phyloP scores from a whole-genome alignment of 805 yeast species.

The Ogataea thermomethanolica region DNA sequence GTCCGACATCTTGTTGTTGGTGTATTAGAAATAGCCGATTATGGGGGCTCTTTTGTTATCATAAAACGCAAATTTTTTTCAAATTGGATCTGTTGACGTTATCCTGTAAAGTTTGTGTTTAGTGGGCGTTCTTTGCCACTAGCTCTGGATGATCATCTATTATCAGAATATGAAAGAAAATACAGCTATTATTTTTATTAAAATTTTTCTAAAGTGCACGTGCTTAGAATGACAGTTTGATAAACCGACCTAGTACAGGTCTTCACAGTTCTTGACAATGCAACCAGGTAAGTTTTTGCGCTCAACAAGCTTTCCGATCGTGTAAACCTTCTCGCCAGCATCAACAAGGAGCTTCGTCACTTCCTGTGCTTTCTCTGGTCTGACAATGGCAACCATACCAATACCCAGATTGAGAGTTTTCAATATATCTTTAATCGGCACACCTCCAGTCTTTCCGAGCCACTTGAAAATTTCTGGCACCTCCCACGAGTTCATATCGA shows the following conservation, averaged over 20 bases:
- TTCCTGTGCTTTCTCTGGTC: conserved; percentile 57
- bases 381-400: conserved; percentile 92
- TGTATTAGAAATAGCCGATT: neutral
- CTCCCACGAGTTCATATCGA: conserved; percentile 78
- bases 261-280: conserved; percentile 48
- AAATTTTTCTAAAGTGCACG: conserved; percentile 11
- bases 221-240: conserved; percentile 6
- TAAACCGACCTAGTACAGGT: conserved; percentile 33
- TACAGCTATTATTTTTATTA: neutral
- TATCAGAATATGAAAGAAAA: neutral
- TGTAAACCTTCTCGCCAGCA: conserved; percentile 73
- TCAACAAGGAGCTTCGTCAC: conserved; percentile 51
- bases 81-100: neutral
- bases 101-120: neutral
- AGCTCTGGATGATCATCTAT: conserved; percentile 9
- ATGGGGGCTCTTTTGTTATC: conserved; percentile 16
- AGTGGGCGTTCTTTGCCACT: conserved; percentile 4
- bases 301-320: conserved; percentile 57
- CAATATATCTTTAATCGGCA: conserved; percentile 77
- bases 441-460: conserved; percentile 89
- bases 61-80: conserved; percentile 4
- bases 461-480: conserved; percentile 89
- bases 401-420: conserved; percentile 95
- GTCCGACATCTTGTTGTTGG: conserved; percentile 21
- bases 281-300: conserved; percentile 55